Conservation (phyloP, 2,329 filamentous ascomycete genomes). For the Sphaerulina populicola region DNA sequence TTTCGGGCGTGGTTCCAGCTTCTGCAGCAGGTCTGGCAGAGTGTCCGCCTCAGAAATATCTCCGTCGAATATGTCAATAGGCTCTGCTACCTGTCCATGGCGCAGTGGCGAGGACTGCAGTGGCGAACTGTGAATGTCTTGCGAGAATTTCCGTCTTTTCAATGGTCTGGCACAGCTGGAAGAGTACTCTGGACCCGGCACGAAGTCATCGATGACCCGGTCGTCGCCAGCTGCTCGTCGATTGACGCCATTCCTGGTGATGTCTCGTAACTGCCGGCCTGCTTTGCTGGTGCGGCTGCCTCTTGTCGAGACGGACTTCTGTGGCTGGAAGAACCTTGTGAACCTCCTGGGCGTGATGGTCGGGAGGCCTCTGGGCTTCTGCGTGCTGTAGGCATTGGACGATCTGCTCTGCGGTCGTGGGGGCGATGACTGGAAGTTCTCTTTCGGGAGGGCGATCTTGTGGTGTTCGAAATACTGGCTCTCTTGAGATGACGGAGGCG, state of each 20-base stretch:
- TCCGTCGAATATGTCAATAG: constrained; percentile 16
- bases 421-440: constrained; percentile 30
- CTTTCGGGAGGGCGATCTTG: constrained; percentile 25
- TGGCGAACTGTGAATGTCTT: constrained; percentile 40
- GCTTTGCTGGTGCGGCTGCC: constrained; percentile 33
- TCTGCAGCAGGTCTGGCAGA: constrained; percentile 36
- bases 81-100: constrained; percentile 27
- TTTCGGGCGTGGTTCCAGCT: constrained; percentile 37
- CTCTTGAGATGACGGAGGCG: constrained; percentile 27
- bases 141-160: constrained; percentile 26
- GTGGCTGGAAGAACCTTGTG: constrained; percentile 45
- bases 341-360: constrained; percentile 47
- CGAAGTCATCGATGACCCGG: constrained; percentile 13
- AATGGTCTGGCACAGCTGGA: constrained; percentile 16
- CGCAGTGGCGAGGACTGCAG: constrained; percentile 44
- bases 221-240: constrained; percentile 19
- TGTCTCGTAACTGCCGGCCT: constrained; percentile 43
- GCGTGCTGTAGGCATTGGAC: constrained; percentile 18
- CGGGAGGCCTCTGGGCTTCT: constrained; percentile 41
- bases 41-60: constrained; percentile 31
- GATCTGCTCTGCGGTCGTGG: constrained; percentile 13
- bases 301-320: constrained; percentile 29
- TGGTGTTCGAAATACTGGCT: constrained; percentile 29
- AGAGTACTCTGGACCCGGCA: constrained; percentile 22
- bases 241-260: constrained; percentile 42